Base-by-base conservation (phyloP, 352 stramenopile species). In the Pythium biforme region DNA sequence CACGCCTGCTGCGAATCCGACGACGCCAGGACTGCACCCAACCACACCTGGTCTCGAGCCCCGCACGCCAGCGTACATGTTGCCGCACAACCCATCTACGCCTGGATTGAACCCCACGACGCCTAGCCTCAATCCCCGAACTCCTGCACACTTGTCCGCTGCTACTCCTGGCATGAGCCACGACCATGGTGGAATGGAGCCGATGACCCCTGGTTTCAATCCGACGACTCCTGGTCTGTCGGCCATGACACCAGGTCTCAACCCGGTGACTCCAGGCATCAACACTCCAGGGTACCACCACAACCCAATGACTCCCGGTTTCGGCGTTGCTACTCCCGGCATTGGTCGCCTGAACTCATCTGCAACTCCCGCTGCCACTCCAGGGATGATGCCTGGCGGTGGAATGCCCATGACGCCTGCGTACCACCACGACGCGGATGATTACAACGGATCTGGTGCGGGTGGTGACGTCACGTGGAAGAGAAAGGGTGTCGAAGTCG, bases 221-320 rank as follows among this genome's bases (percentile, higher is more conserved):
- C 85, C 83, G n/a, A 92, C 87, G 31, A 93, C 86, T 2, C 86
- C 86, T 25, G 83, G 86, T 12, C 67, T 93, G 52, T 86, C 82
- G 4, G 76, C 83, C 5, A 94, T 91, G 82, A 92, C 85, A 15
- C 81, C 83, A 45, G 83, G 86, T 41, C 70, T 94, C 40, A 92
- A 92, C 64, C 86, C 86, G 4, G 81, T 91, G 15, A 94, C 86
- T 15, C 86, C 86, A 33, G 84, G 86, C 48, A 75, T 94, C 59
- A 90, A 88, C 61, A 94, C 85, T 10, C 83, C 85, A 52, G 85
- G 85, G 8, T 94, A 90, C 57, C 85, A 86, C 55, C 82, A 94
- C 72, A 95, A 94, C 55, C 87, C 87, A 43, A 95, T 91, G 79
- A 95, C 87, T 7, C 87, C 87, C n/a, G 87, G 87, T 23, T 91